Conservation (phyloP, 2,329 filamentous ascomycete species). For the Paecilomyces variotii region DNA sequence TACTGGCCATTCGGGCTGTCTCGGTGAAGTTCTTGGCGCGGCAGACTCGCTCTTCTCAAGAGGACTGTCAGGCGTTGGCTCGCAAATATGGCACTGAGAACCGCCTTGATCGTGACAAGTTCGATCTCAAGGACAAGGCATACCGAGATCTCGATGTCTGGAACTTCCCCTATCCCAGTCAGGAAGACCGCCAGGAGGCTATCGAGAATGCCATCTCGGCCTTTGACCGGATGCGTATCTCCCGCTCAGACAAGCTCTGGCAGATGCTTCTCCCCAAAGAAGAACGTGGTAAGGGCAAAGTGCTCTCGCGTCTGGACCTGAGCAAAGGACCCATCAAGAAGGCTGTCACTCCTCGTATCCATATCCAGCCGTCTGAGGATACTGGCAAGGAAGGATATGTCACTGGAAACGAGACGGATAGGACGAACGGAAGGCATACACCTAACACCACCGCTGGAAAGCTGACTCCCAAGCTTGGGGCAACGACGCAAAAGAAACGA, state of each 20-base stretch:
- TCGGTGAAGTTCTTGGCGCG: slow-evolving; percentile 40
- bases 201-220: slow-evolving; percentile 56
- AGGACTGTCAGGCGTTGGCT: slow-evolving; percentile 41
- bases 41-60: slow-evolving; percentile 40
- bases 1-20: slow-evolving; percentile 47
- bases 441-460: slow-evolving; percentile 19
- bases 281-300: slow-evolving; percentile 55
- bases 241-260: slow-evolving; percentile 54
- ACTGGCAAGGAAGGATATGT: slow-evolving; percentile 24
- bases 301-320: slow-evolving; percentile 52
- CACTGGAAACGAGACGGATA: slow-evolving; percentile 32
- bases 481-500: slow-evolving; percentile 28
- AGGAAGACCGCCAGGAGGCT: slow-evolving; percentile 50
- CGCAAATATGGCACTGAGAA: slow-evolving; percentile 47
- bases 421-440: slow-evolving; percentile 17
- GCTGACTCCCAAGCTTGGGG: slow-evolving; percentile 17
- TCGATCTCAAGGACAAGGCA: slow-evolving; percentile 48
- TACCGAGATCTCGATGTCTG: slow-evolving; percentile 57
- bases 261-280: slow-evolving; percentile 53
- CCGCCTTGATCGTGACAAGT: slow-evolving; percentile 41
- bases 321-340: slow-evolving; percentile 32
- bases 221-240: slow-evolving; percentile 54
- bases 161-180: slow-evolving; percentile 50
- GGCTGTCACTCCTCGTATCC: slow-evolving; percentile 28
- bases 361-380: slow-evolving; percentile 30